Conservation (phyloP, 2,329 filamentous ascomycete species). For the Arthrobotrys conoides region DNA sequence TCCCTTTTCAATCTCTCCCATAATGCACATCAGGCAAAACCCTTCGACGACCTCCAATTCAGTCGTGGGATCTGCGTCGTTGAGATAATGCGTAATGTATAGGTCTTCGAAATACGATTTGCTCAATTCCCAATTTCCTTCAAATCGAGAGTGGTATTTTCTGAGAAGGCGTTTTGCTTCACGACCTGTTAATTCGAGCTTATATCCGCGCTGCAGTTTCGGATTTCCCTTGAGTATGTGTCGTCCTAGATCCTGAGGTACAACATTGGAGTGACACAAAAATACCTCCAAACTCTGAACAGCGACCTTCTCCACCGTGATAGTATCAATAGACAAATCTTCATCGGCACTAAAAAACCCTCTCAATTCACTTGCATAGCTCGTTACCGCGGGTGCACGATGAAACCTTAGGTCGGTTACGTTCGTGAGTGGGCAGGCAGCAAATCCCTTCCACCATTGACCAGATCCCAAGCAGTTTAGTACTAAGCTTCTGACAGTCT, state of each 20-base stretch:
- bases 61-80: not conserved
- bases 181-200: not conserved
- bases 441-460: constrained; percentile 2
- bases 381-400: not conserved
- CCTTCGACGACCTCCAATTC: not conserved
- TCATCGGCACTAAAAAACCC: not conserved
- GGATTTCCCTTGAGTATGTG: constrained; percentile 1
- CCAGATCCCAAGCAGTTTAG: not conserved
- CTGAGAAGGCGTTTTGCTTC: not conserved
- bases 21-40: not conserved
- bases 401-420: constrained; percentile 3
- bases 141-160: not conserved
- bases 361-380: not conserved
- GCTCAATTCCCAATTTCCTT: not conserved
- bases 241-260: not conserved
- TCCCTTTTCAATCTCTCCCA: constrained; percentile 7
- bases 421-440: not conserved
- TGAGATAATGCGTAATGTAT: not conserved
- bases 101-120: not conserved
- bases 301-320: not conserved
- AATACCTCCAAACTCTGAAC: not conserved
- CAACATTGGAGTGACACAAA: not conserved
- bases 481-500: not conserved
- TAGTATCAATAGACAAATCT: not conserved
- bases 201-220: not conserved